phyloP scores from a whole-genome alignment of 2,329 filamentous ascomycete species.

The Alternaria conjuncta region DNA sequence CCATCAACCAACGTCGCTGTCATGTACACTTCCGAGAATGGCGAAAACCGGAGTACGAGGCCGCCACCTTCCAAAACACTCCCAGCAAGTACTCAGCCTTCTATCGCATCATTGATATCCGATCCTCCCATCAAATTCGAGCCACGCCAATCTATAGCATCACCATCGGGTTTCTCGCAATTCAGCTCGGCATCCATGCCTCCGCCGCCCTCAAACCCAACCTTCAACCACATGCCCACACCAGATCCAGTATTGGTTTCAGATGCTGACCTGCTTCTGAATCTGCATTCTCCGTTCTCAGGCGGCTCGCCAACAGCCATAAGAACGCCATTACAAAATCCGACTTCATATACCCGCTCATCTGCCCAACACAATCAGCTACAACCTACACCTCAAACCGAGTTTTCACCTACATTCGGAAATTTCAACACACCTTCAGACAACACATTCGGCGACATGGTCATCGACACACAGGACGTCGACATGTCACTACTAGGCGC shows the following conservation, averaged over 20 bases:
- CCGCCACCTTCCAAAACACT: slow-evolving; percentile 24
- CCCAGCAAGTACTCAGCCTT: slow-evolving; percentile 29
- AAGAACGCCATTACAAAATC: slow-evolving; percentile 20
- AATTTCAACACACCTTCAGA: slow-evolving; percentile 36
- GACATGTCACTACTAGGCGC: slow-evolving; percentile 73
- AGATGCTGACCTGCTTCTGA: slow-evolving; percentile 57
- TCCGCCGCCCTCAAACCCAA: slow-evolving; percentile 40
- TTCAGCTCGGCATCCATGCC: slow-evolving; percentile 41
- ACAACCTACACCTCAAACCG: slow-evolving; percentile 12
- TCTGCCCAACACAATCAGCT: slow-evolving; percentile 15
- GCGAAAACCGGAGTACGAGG: slow-evolving; percentile 33
- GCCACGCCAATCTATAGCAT: slow-evolving; percentile 23
- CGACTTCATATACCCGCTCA: slow-evolving; percentile 27
- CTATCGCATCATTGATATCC: slow-evolving; percentile 41
- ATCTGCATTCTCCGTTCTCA: slow-evolving; percentile 56
- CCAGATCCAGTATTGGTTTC: slow-evolving; percentile 49
- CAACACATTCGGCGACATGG: slow-evolving; percentile 60
- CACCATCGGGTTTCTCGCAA: slow-evolving; percentile 29
- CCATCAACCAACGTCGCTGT: slow-evolving; percentile 83
- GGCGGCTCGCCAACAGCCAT: slow-evolving; percentile 28
- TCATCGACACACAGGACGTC: slow-evolving; percentile 78
- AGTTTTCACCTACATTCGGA: slow-evolving; percentile 35
- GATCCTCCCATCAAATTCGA: slow-evolving; percentile 39
- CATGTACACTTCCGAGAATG: slow-evolving; percentile 69
- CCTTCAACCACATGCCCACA: slow-evolving; percentile 29